Conservation (phyloP, 2,329 filamentous ascomycete species). For the Aspergillus tanneri region DNA sequence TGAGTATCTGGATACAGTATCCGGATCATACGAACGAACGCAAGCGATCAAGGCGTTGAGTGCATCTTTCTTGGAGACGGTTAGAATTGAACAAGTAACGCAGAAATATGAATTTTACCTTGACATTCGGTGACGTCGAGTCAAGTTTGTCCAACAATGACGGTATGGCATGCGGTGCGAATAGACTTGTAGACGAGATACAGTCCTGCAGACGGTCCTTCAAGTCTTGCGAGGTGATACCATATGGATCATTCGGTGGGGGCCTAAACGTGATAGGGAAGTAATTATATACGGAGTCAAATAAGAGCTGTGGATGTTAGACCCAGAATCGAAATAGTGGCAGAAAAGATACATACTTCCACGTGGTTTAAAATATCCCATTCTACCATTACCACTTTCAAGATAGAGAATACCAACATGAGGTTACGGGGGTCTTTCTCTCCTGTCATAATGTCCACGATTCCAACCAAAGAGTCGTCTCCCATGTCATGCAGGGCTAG, state of each 20-base stretch:
- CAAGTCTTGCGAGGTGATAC: slow-evolving; percentile 66
- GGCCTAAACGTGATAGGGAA: slow-evolving; percentile 71
- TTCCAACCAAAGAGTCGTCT: slow-evolving; percentile 59
- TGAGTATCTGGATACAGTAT: slow-evolving; percentile 61
- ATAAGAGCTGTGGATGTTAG: slow-evolving; percentile 49
- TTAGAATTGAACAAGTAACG: slow-evolving; percentile 17
- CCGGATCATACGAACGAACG: slow-evolving; percentile 58
- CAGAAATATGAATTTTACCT: slow-evolving; percentile 46
- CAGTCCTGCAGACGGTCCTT: slow-evolving; percentile 64
- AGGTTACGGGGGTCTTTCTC: slow-evolving; percentile 69
- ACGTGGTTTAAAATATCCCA: slow-evolving; percentile 63
- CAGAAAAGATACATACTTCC: slow-evolving; percentile 45
- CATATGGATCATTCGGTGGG: slow-evolving; percentile 67
- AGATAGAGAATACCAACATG: slow-evolving; percentile 68
- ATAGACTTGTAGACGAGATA: slow-evolving; percentile 60
- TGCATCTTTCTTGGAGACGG: slow-evolving; percentile 55
- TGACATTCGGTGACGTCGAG: slow-evolving; percentile 66
- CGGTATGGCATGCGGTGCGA: slow-evolving; percentile 67
- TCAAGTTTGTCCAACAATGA: slow-evolving; percentile 67
- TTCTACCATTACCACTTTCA: slow-evolving; percentile 66
- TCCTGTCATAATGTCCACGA: slow-evolving; percentile 64
- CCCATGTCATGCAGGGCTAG: slow-evolving; percentile 57
- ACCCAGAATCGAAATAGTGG: background rate
- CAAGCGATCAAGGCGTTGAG: slow-evolving; percentile 63
- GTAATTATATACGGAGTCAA: slow-evolving; percentile 70